These are phyloP conservation scores for Candida sp. DNA, from an alignment of 1,139 yeast species.

Conservation along the genomic window DNA sequence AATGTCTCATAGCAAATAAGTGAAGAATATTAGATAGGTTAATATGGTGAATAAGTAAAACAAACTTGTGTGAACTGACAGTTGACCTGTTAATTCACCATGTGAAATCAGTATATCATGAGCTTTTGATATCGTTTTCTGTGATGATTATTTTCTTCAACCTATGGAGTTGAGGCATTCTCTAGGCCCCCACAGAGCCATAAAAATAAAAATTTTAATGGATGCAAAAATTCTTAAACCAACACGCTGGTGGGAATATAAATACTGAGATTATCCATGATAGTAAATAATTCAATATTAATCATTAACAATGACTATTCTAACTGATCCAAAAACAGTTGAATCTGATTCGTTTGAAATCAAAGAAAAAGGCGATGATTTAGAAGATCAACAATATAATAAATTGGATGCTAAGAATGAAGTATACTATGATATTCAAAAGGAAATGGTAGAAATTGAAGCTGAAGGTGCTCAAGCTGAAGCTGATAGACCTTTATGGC, in stretches of 20 bases:
- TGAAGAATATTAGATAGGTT: too few species aligned
- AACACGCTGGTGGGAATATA: not conserved
- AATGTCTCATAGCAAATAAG: not conserved
- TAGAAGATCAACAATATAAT: not conserved
- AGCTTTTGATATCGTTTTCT: not conserved
- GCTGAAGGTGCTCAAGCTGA: slow-evolving; percentile 15
- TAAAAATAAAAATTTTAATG: too few species aligned
- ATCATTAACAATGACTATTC: not conserved
- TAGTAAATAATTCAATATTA: too few species aligned
- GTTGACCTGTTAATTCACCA: too few species aligned
- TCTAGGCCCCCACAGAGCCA: not conserved
- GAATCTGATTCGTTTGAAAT: not conserved
- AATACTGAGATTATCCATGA: not conserved
- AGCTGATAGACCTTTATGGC: slow-evolving; percentile 15
- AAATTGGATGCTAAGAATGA: slow-evolving; percentile 1
- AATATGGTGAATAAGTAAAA: too few species aligned
- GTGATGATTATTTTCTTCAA: not conserved
- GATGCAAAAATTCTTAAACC: too few species aligned
- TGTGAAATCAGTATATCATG: not conserved
- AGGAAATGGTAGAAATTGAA: slow-evolving; percentile 23
- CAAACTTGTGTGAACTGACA: too few species aligned
- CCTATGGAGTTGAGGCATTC: not conserved
- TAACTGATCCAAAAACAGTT: not conserved
- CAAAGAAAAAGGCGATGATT: slow-evolving; percentile 1
- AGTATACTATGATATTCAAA: slow-evolving; percentile 16